Evolutionary conservation across 1,284 basidiomycete genomes (phyloP).

Genomic region (Ganoderma multipileum): DNA sequence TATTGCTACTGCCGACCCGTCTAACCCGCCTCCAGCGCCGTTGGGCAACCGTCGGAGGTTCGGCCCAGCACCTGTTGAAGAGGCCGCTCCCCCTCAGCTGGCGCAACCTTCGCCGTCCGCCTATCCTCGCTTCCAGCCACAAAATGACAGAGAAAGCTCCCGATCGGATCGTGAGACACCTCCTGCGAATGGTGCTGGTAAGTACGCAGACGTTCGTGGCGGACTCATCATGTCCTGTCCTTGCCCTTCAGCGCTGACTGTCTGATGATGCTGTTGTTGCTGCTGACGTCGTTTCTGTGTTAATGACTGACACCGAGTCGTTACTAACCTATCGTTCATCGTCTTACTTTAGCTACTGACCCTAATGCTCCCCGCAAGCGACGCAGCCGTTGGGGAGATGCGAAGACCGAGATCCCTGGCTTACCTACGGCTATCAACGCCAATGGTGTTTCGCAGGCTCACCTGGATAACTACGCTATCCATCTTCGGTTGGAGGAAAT

Average conservation of each 20-base stretch:
- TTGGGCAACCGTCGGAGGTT: slow-evolving; percentile 88
- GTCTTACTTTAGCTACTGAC: slow-evolving; percentile 61
- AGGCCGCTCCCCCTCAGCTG: slow-evolving; percentile 76
- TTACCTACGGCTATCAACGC: slow-evolving; percentile 93
- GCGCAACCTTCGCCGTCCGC: slow-evolving; percentile 87
- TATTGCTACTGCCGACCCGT: slow-evolving; percentile 21
- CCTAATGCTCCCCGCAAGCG: slow-evolving; percentile 89
- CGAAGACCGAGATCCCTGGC: slow-evolving; percentile 87
- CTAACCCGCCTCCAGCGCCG: slow-evolving; percentile 57
- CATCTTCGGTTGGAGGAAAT: slow-evolving; percentile 97
- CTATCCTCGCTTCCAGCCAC: slow-evolving; percentile 70
- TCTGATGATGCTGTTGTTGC: slow-evolving; percentile 20
- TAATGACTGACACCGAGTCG: slow-evolving; percentile 26
- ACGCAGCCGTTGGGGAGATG: slow-evolving; percentile 95
- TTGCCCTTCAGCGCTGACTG: slow-evolving; percentile 34
- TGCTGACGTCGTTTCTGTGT: slow-evolving; percentile 18
- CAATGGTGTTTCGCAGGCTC: slow-evolving; percentile 88
- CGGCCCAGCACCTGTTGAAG: slow-evolving; percentile 82
- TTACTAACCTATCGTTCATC: slow-evolving; percentile 52
- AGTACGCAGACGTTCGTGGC: slow-evolving; percentile 31
- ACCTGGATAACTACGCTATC: slow-evolving; percentile 95
- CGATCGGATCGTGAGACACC: slow-evolving; percentile 59
- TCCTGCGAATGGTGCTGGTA: slow-evolving; percentile 41
- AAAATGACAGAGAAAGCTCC: slow-evolving; percentile 54
- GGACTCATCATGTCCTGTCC: slow-evolving; percentile 29